Conservation (phyloP, 495 filamentous ascomycete genomes). For the Echria macrotheca region DNA sequence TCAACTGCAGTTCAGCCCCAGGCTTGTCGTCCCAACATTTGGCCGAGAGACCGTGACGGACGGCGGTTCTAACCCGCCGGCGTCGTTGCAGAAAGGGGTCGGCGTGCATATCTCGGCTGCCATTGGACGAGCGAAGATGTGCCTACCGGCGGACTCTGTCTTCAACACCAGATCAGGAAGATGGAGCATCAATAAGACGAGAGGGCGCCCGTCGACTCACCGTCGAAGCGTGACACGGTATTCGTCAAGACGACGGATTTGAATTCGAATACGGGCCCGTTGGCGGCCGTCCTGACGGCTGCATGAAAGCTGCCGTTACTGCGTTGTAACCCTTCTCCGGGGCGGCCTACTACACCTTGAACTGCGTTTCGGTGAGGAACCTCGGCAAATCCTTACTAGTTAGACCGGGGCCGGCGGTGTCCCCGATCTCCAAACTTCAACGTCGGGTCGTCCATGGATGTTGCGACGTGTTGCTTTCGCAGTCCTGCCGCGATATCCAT, state of each 20-base stretch:
- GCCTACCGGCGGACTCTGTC: no score
- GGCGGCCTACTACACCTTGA: no score
- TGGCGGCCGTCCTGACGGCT: conserved; percentile 1
- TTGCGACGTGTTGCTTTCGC: neutral
- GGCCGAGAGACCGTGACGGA: neutral
- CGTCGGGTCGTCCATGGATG: neutral
- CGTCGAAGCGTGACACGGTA: neutral
- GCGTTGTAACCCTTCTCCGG: neutral
- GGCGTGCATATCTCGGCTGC: neutral
- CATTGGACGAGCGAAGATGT: neutral
- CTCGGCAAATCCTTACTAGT: neutral
- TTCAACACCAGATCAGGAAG: no score
- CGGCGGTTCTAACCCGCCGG: neutral
- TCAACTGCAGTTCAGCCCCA: conserved; percentile 1
- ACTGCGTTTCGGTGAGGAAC: neutral
- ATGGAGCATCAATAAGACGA: no score
- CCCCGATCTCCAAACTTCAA: neutral
- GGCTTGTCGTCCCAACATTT: neutral
- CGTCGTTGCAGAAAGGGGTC: neutral
- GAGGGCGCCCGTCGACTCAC: neutral
- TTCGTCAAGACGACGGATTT: neutral
- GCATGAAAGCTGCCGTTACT: neutral
- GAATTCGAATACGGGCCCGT: neutral
- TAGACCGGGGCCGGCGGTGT: neutral
- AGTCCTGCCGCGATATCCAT: neutral